Evolutionary conservation across 202 grass and related monocot genomes (phyloP).

Genomic region (Bolboschoenoplectus hybrid): DNA sequence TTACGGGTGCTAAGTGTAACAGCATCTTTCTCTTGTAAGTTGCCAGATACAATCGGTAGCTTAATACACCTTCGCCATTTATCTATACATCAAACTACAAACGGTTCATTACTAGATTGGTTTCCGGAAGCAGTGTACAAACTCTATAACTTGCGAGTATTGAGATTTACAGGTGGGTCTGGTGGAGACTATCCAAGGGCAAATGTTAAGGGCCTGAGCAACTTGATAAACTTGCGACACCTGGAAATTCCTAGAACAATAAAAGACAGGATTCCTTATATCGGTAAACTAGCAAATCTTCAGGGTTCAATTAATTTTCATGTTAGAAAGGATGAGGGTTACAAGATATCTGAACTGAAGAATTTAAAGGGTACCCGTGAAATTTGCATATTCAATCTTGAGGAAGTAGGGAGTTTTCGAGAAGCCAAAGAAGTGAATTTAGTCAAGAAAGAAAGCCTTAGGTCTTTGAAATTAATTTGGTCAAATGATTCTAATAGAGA

Average conservation of each 20-base stretch:
- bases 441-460: conserved; percentile 39
- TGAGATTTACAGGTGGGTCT: conserved; percentile 27
- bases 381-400: conserved; percentile 42
- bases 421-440: conserved; percentile 45
- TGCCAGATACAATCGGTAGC: conserved; percentile 16
- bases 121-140: conserved; percentile 42
- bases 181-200: conserved; percentile 25
- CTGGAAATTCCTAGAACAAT: conserved; percentile 37
- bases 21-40: conserved; percentile 26
- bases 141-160: conserved; percentile 42
- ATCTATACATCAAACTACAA: conserved; percentile 32
- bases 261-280: conserved; percentile 36
- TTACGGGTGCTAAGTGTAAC: conserved; percentile 43
- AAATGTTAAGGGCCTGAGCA: conserved; percentile 28
- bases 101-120: conserved; percentile 24
- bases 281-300: conserved; percentile 42
- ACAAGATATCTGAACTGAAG: conserved; percentile 45
- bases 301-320: conserved; percentile 38
- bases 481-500: background rate
- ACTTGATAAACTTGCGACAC: conserved; percentile 38
- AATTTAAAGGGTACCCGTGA: conserved; percentile 35
- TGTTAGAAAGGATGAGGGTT: conserved; percentile 20
- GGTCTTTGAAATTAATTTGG: conserved; percentile 42
- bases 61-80: conserved; percentile 49
- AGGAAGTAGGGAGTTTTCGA: conserved; percentile 27